Conservation (phyloP, 495 filamentous ascomycete species). For the Tetracladium setigerum region DNA sequence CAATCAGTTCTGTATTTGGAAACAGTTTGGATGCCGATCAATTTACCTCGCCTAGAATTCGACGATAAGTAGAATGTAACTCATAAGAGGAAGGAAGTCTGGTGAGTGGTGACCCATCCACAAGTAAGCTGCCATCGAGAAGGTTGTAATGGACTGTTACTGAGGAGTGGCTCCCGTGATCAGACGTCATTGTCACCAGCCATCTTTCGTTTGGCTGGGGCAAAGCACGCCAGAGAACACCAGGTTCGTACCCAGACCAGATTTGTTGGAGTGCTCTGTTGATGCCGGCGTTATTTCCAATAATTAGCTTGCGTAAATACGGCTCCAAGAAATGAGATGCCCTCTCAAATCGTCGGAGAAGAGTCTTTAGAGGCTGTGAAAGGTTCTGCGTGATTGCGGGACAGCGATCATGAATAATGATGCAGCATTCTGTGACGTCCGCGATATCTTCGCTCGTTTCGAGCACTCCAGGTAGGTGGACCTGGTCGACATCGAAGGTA, state of each 20-base stretch:
- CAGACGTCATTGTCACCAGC: conserved; percentile 21
- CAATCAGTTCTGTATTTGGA: too few species aligned
- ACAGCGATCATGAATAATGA: conserved; percentile 15
- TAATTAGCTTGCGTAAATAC: neutral
- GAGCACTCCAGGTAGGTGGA: neutral
- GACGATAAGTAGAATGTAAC: conserved; percentile 24
- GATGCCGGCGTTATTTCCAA: conserved; percentile 15
- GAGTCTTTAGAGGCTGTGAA: neutral
- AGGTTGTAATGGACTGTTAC: conserved; percentile 36
- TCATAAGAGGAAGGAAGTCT: conserved; percentile 29
- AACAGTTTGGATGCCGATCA: too few species aligned
- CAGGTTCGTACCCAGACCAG: conserved; percentile 27
- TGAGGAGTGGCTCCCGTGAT: neutral
- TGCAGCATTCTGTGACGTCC: conserved; percentile 11
- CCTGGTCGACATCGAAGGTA: conserved; percentile 13
- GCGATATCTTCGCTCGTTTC: conserved; percentile 1
- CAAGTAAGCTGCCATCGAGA: conserved; percentile 38
- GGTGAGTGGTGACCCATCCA: conserved; percentile 37
- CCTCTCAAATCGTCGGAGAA: conserved; percentile 1
- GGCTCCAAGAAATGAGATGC: conserved; percentile 6
- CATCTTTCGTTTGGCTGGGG: conserved; percentile 22
- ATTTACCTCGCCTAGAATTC: conserved; percentile 36
- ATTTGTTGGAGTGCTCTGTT: conserved; percentile 21
- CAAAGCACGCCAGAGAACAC: conserved; percentile 16
- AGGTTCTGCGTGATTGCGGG: conserved; percentile 4